Base-by-base conservation (phyloP, 2,329 filamentous ascomycete genomes). In the Fusarium sublunatum region DNA sequence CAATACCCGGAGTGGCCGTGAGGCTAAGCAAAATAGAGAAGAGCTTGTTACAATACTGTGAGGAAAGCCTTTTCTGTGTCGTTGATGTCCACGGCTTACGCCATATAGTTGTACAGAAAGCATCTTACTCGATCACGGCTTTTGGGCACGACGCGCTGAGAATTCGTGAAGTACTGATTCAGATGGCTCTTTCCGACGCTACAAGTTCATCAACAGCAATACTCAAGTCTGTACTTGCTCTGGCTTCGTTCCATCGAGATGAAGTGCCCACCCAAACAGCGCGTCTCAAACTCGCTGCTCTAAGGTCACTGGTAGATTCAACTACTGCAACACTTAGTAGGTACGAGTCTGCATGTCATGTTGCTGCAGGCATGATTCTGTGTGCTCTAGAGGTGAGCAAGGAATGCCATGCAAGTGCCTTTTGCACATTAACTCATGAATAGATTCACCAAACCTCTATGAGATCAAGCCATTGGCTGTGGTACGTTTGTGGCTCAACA, bases 11-110 rank as follows among this genome's bases (percentile, higher is more conserved):
- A 31, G 13, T 29, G 5, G 13, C 31, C 13, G 5, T 25, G 5
- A 34, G 38, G n/a, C 7, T 78, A 69, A n/a, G 75, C 1, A 3
- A 24, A 0, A 6, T 13, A 0, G 63, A 70, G 4, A 54, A 26
- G 40, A 39, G 12, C 0, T 15, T 63, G 6, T 52, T 70, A 5
- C 60, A 70, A 11, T 70, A 70, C 7, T 70, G 68, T 69, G 9
- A 44, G 63, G 32, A 26, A 7, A 7, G n/a, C 5, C 19, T 10
- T 1, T 10, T 4, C 1, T 5, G 22, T 10, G 7, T 5, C 2
- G 0, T 8, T 3, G 3, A 8, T 2, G 6, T 2, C 5, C 2
- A 2, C 0, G 28, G 2, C 58, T 66, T 5, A 68, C 38, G 1
- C 1, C 0, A n/a, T 0, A 1, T 12, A 70, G 68, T 70, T 15